Evolutionary conservation across 441 rosid genomes (phyloP), one percentile per base, ranked within the genome.

Genomic region (Pelargonium australe): DNA sequence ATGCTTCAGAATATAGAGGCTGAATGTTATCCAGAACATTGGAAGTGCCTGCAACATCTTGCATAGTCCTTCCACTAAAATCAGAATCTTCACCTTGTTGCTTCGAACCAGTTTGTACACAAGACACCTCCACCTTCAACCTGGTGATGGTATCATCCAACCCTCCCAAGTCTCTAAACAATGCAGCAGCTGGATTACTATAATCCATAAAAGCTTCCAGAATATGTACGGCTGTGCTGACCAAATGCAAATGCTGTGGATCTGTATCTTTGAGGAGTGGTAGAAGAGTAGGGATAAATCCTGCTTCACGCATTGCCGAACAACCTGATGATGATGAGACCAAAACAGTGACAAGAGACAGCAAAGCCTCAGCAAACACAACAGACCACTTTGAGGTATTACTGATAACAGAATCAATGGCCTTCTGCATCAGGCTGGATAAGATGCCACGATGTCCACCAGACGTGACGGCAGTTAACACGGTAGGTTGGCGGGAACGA

Each of bases 81-180:
- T 82, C 87, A 71, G 84, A 79, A 72, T 84, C 81, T 76, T 87
- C 87, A 79, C 63, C 82, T 70, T 73, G 87, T 65, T 78, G 89
- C 78, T 84, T 84, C 19, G 77, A 79, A 79, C 85, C 73, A 68
- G 79, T 80, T 78, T 90, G 97, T 14, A 90, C 81, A 75, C 67
- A 78, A 65, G 93, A 87, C 25, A 90, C 93, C 81, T 95, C 99
- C 67, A 82, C 80, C 80, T 87, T 89, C 76, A 95, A 74, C 67
- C 99, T 95, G 66, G 79, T 81, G 64, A 95, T 90, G 63, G 97
- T 87, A 80, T 92, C 97, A 83, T 95, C 99, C 80, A 95, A 81
- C 75, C 97, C 99, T 75, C 99, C 98, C 85, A 92, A 80, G 75
- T 92, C 99, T 83, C 99, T 85, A 78, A 92, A 95, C 79, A 92